These are phyloP conservation scores for Nemania diffusa DNA, from an alignment of 2,329 filamentous ascomycete species.

Conservation along the genomic window DNA sequence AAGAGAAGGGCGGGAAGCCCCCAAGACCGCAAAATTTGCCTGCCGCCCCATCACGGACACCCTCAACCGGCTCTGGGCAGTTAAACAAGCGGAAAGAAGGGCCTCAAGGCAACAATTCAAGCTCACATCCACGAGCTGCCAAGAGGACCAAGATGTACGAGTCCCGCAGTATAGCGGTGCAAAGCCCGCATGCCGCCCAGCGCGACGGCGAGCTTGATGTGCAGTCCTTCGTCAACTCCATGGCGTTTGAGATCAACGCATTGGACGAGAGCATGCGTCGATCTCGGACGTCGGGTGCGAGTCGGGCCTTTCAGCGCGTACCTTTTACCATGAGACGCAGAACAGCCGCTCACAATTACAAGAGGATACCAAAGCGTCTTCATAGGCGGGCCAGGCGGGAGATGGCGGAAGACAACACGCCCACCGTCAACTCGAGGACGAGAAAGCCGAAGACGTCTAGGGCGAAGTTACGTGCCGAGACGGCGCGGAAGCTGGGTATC, in stretches of 20 bases:
- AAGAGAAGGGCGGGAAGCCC: constrained; percentile 30
- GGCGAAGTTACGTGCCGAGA: constrained; percentile 76
- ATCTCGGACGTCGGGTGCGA: constrained; percentile 70
- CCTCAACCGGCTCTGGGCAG: constrained; percentile 26
- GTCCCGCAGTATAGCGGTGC: constrained; percentile 61
- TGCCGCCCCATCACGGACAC: constrained; percentile 7
- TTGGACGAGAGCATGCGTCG: constrained; percentile 83
- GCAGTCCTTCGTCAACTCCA: constrained; percentile 82
- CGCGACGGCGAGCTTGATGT: constrained; percentile 85
- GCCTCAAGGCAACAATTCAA: constrained; percentile 41
- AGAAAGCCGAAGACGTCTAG: constrained; percentile 69
- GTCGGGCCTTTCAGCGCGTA: constrained; percentile 89
- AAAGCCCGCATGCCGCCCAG: constrained; percentile 62
- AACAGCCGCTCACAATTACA: constrained; percentile 95
- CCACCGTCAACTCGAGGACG: constrained; percentile 74
- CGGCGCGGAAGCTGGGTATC: constrained; percentile 74
- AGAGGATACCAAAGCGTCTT: constrained; percentile 83
- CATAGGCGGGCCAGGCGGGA: constrained; percentile 74
- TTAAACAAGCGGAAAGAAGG: constrained; percentile 47
- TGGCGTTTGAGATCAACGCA: constrained; percentile 89
- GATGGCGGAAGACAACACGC: constrained; percentile 92
- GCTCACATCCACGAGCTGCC: constrained; percentile 44
- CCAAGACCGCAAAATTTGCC: constrained; percentile 6
- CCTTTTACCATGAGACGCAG: constrained; percentile 84
- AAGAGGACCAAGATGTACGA: constrained; percentile 61